Evolutionary conservation across 805 yeast species (phyloP).

Genomic region (Lipomyces spencermartinsiae): DNA sequence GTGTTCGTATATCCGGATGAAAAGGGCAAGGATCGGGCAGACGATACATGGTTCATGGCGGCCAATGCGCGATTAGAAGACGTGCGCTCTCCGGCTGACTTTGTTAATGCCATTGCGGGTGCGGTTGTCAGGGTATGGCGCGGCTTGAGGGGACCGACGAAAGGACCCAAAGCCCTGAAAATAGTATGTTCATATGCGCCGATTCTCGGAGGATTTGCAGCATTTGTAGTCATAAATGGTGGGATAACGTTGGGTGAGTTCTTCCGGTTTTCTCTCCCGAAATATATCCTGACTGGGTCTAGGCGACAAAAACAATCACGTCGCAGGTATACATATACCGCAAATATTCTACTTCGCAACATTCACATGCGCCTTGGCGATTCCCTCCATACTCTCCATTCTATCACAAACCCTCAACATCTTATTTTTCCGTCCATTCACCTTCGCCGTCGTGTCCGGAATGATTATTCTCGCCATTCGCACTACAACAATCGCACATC

Average conservation of each 20-base stretch:
- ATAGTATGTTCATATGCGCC: constrained; percentile 15
- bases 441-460: constrained; percentile 44
- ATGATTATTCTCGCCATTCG: constrained; percentile 52
- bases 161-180: not conserved
- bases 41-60: constrained; percentile 10
- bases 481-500: constrained; percentile 77
- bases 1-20: constrained; percentile 16
- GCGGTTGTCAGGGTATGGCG: constrained; percentile 10
- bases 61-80: constrained; percentile 12
- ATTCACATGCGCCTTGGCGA: constrained; percentile 67
- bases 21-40: constrained; percentile 27
- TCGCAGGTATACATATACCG: constrained; percentile 70
- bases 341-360: constrained; percentile 81
- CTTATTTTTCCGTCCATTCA: not conserved
- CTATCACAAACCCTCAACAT: constrained; percentile 16
- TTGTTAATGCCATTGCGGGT: constrained; percentile 5
- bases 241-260: constrained; percentile 68
- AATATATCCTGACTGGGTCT: not conserved
- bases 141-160: constrained; percentile 5
- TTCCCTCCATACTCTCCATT: constrained; percentile 72
- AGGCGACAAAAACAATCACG: constrained; percentile 91
- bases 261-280: not conserved
- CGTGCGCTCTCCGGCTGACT: constrained; percentile 7
- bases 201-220: constrained; percentile 51
- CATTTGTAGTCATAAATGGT: constrained; percentile 69